A percentile compares a stretch with the other conserved stretches of the same genome.
Evolutionary conservation across 2,329 filamentous ascomycete species (phyloP).

Genomic region (Aspergillus aculeatinus): DNA sequence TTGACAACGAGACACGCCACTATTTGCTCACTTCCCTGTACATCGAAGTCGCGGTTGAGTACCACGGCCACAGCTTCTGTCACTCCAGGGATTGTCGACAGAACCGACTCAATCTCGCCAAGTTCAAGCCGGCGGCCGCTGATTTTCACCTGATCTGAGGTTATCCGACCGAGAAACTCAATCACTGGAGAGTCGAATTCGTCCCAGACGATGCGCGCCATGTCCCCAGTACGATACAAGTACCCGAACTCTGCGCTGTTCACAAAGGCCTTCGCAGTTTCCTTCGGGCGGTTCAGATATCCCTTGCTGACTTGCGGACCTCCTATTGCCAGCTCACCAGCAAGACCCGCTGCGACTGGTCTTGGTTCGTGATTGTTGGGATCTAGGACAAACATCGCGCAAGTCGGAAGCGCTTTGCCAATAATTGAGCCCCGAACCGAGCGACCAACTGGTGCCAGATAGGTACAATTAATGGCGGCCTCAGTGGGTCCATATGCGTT

Average conservation of each 20-base stretch:
- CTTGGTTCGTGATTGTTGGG: slow-evolving; percentile 26
- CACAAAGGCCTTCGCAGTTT: slow-evolving; percentile 29
- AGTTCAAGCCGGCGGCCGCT: slow-evolving; percentile 79
- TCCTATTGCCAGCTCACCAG: slow-evolving; percentile 48
- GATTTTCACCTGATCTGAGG: slow-evolving; percentile 78
- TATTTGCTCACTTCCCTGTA: slow-evolving; percentile 25
- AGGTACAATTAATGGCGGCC: slow-evolving; percentile 31
- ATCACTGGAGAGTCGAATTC: slow-evolving; percentile 55
- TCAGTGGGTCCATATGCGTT: slow-evolving; percentile 39
- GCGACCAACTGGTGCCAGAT: slow-evolving; percentile 22
- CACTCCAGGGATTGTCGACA: slow-evolving; percentile 21
- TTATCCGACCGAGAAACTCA: slow-evolving; percentile 78
- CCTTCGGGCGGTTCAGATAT: slow-evolving; percentile 27
- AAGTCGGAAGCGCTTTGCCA: slow-evolving; percentile 37
- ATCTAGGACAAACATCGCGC: slow-evolving; percentile 33
- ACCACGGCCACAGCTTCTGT: slow-evolving; percentile 27
- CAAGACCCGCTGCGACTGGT: slow-evolving; percentile 41
- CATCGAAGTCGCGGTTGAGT: slow-evolving; percentile 16
- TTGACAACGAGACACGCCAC: slow-evolving; percentile 26
- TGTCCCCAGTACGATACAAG: slow-evolving; percentile 38
- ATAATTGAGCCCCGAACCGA: slow-evolving; percentile 36
- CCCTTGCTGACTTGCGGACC: slow-evolving; percentile 33
- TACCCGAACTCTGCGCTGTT: slow-evolving; percentile 47
- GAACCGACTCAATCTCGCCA: slow-evolving; percentile 64
- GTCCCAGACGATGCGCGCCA: slow-evolving; percentile 59